Evolutionary conservation across 129 eudicot genomes (phyloP), one percentile per base, ranked within the genome.

Genomic region (Scalesia atractyloides): DNA sequence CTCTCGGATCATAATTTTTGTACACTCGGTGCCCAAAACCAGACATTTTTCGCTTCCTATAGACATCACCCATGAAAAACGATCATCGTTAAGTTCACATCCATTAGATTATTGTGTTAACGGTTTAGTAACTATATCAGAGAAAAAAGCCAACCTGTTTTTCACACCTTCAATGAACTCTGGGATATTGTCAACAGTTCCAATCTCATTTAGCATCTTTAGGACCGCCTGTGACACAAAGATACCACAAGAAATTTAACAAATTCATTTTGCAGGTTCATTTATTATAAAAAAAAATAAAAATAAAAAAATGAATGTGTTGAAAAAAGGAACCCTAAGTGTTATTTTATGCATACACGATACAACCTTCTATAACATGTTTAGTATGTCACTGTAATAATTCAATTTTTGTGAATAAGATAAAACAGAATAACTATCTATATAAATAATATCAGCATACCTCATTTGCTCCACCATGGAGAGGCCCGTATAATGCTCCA

Each of bases 1-100:
- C 99, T 79, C 99, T 82, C 12, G 99, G 99, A 76, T 94, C 99
- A 75, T 94, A 90, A 73, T 94, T 94, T 66, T 94, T 94, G 86
- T 90, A 94, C 37, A 94, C 99, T 67, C 97, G 97, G 61, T 90
- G 99, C 41, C 99, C 97, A 78, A 94, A 94, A 62, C 99, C 99
- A 6, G 97, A 94, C 99, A 94, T 94, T 80, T 94, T 94, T 5
- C 99, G 81, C 81, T 90, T 94, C 88, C 99, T 94, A 69, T 13
- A 76, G 41, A 16, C 17, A 69, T 41, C 46, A 36, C 5, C 64
- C 11, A 24, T 63, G 14, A 22, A 37, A 49, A 71, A 50, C 1
- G 2, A 37, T 47, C 50, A 72, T 48, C 61, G 37, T 41, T n/a
- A 49, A 18, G 47, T 49, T 17, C 56, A 33, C 37, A 33, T 65